Percentiles rank a stretch among this genome's conserved stretches.
Evolutionary conservation across 108 stramenopile genomes (phyloP).

Genomic region (Ochromonas danica): DNA sequence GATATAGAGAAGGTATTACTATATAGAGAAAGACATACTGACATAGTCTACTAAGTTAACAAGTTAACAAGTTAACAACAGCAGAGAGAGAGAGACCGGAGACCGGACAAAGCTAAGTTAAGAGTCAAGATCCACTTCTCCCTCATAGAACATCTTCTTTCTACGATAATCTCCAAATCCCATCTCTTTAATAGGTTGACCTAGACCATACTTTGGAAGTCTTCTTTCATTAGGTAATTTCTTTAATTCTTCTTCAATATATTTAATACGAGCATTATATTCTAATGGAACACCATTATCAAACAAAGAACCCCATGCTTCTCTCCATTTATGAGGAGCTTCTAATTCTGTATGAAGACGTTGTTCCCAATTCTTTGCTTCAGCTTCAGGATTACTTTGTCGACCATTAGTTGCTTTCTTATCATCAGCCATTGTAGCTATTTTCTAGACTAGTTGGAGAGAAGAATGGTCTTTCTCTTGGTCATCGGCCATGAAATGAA

Average conservation of each 20-base stretch:
- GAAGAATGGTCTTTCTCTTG: too few species aligned
- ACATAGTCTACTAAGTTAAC: too few species aligned
- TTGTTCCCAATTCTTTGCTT: constrained; percentile 18
- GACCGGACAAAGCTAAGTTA: too few species aligned
- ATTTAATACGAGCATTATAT: neutral
- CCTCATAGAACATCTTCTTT: too few species aligned
- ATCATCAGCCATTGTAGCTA: neutral
- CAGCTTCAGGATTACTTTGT: neutral
- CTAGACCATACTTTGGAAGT: constrained; percentile 8
- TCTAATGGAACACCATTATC: constrained; percentile 7
- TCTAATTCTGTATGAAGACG: neutral
- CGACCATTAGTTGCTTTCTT: neutral
- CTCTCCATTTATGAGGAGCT: neutral
- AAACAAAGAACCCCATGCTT: constrained; percentile 1
- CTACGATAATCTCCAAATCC: neutral
- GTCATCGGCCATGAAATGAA: too few species aligned
- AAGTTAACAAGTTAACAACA: too few species aligned
- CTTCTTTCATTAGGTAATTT: neutral
- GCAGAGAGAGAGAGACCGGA: too few species aligned
- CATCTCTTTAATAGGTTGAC: neutral
- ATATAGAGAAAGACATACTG: too few species aligned
- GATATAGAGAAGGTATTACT: too few species aligned
- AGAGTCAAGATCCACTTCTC: too few species aligned
- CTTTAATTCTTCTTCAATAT: neutral
- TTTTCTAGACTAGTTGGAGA: too few species aligned